A percentile compares a stretch with the other conserved stretches of the same genome.
Conservation (phyloP, 768 basidiomycete species). For the Serendipita sp. region DNA sequence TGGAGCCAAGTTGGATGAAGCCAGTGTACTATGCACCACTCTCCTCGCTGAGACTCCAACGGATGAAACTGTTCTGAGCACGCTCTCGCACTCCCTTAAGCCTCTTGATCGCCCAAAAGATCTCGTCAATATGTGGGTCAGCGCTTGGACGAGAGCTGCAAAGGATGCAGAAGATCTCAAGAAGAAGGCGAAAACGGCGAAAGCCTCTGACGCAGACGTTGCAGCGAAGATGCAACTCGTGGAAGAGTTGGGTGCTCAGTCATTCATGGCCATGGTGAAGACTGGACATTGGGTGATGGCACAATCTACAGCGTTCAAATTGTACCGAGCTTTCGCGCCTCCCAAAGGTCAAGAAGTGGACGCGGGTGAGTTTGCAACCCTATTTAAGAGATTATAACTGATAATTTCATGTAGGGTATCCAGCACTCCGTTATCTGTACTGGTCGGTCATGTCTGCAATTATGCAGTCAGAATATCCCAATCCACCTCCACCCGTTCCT, state of each 20-base stretch:
- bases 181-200: constrained; percentile 3
- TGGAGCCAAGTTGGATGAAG: constrained; percentile 74
- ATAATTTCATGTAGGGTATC: constrained; percentile 27
- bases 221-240: constrained; percentile 77
- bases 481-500: background rate
- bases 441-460: constrained; percentile 71
- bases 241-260: constrained; percentile 70
- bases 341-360: background rate
- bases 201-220: constrained; percentile 46
- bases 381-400: background rate
- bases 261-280: constrained; percentile 72
- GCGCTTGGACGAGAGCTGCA: constrained; percentile 11
- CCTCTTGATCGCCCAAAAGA: constrained; percentile 52
- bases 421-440: constrained; percentile 71
- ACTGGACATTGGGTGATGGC: constrained; percentile 73
- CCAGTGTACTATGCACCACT: constrained; percentile 62
- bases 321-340: background rate
- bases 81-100: constrained; percentile 72
- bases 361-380: constrained; percentile 32
- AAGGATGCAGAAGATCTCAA: background rate
- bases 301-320: constrained; percentile 23
- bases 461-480: constrained; percentile 30
- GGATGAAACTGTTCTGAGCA: constrained; percentile 55
- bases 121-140: constrained; percentile 14
- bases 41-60: constrained; percentile 57